Evolutionary conservation across 2,329 filamentous ascomycete species (phyloP).

Genomic region (Alternaria incomplexa): DNA sequence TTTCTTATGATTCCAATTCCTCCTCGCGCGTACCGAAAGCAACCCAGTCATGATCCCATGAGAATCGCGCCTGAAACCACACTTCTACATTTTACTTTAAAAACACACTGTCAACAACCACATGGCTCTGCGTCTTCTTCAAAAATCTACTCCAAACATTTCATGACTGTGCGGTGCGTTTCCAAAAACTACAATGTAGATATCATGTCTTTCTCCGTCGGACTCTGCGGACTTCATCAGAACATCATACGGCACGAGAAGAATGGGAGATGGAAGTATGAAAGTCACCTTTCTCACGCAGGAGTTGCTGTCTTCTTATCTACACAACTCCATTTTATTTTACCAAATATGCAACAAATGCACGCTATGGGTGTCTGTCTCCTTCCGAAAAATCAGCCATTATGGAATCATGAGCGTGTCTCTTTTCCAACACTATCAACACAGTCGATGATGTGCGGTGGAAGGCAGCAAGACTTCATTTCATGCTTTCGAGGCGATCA

Average conservation of each 20-base stretch:
- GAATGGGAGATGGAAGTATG: neutral
- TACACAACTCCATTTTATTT: neutral
- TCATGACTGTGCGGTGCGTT: neutral
- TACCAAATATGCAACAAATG: too few species aligned
- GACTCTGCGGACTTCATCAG: neutral
- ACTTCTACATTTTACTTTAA: neutral
- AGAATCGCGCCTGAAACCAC: neutral
- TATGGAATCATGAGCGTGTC: neutral
- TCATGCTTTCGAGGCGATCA: neutral
- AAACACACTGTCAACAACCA: neutral
- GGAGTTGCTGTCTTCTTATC: neutral
- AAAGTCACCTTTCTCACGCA: neutral
- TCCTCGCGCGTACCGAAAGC: neutral
- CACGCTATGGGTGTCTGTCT: neutral
- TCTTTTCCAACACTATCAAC: too few species aligned
- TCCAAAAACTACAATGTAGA: neutral
- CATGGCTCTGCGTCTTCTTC: neutral
- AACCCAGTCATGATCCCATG: neutral
- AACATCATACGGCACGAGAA: neutral
- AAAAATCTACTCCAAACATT: neutral
- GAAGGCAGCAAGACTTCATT: neutral
- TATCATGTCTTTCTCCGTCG: neutral
- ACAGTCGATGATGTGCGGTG: too few species aligned
- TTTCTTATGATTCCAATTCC: neutral
- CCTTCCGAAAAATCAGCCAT: too few species aligned